A percentile compares a stretch with the other conserved stretches of the same genome.
These are phyloP conservation scores for Nemophila menziesii DNA, from an alignment of 257 asterid species.

Conservation along the genomic window DNA sequence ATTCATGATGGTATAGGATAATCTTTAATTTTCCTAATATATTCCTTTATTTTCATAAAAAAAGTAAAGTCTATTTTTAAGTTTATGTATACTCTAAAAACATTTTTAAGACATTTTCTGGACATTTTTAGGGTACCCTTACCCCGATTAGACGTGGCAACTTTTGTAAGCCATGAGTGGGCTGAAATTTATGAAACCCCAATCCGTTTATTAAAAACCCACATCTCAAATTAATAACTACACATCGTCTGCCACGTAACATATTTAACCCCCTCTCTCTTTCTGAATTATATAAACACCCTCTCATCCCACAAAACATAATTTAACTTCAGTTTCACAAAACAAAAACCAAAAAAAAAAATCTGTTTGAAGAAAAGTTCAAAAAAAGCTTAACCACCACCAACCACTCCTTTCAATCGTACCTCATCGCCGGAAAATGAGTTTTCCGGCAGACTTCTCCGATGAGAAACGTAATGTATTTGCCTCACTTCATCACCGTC, in stretches of 20 bases:
- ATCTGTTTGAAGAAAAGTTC: background rate
- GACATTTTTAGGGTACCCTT: too few relatives aligned
- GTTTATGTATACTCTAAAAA: too few relatives aligned
- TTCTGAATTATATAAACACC: constrained; percentile 9
- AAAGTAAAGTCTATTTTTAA: too few relatives aligned
- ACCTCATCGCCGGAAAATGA: constrained; percentile 35
- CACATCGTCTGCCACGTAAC: constrained; percentile 30
- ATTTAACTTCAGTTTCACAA: background rate
- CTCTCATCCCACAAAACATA: background rate
- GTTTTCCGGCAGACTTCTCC: constrained; percentile 15
- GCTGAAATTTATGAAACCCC: too few relatives aligned
- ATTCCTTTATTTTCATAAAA: too few relatives aligned
- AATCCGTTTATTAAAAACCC: background rate
- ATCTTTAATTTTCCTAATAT: too few relatives aligned
- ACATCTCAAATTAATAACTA: constrained; percentile 11
- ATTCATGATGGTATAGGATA: too few relatives aligned
- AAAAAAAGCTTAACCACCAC: background rate
- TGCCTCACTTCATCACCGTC: constrained; percentile 43
- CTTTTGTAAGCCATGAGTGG: too few relatives aligned
- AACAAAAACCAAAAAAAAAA: background rate
- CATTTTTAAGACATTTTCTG: too few relatives aligned
- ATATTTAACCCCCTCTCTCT: too few relatives aligned
- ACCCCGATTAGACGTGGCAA: too few relatives aligned
- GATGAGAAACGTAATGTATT: constrained; percentile 13
- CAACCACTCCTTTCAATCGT: background rate